These are phyloP conservation scores for Diplodia sapinea DNA, from an alignment of 2,329 filamentous ascomycete species.

Conservation along the genomic window DNA sequence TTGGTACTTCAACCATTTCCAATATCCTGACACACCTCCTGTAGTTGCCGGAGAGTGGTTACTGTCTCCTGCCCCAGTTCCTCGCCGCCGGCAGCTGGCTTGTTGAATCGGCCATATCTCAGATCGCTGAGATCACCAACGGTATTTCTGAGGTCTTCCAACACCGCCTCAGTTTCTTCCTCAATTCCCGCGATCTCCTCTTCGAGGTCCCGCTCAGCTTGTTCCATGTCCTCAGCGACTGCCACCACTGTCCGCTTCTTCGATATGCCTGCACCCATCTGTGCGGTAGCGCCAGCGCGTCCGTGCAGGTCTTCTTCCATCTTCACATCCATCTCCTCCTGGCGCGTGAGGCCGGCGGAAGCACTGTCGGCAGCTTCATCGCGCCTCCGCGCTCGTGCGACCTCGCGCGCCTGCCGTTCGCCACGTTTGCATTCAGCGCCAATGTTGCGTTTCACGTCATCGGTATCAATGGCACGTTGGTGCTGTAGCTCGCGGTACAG, in stretches of 20 bases:
- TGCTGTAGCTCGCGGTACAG: slow-evolving; percentile 82
- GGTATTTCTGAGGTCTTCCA: slow-evolving; percentile 67
- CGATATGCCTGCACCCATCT: slow-evolving; percentile 50
- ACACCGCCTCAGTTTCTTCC: slow-evolving; percentile 65
- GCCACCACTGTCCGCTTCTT: slow-evolving; percentile 66
- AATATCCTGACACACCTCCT: slow-evolving; percentile 61
- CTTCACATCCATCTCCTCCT: slow-evolving; percentile 63
- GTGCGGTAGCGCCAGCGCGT: slow-evolving; percentile 46
- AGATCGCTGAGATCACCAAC: slow-evolving; percentile 80
- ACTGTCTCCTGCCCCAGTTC: slow-evolving; percentile 70
- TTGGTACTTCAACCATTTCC: slow-evolving; percentile 4
- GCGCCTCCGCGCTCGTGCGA: slow-evolving; percentile 60
- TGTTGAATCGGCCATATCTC: slow-evolving; percentile 73
- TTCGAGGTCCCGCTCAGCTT: slow-evolving; percentile 69
- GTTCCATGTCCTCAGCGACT: slow-evolving; percentile 72
- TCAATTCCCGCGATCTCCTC: slow-evolving; percentile 70
- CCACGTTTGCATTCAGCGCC: slow-evolving; percentile 68
- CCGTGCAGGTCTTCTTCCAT: slow-evolving; percentile 53
- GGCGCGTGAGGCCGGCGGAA: slow-evolving; percentile 51
- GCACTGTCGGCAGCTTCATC: slow-evolving; percentile 63
- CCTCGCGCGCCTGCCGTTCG: slow-evolving; percentile 62
- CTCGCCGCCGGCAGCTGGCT: slow-evolving; percentile 59
- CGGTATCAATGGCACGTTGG: slow-evolving; percentile 71
- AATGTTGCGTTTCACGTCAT: slow-evolving; percentile 70
- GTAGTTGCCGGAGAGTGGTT: slow-evolving; percentile 67